A percentile compares a stretch with the other conserved stretches of the same genome.
phyloP scores from a whole-genome alignment of 495 filamentous ascomycete genomes.

The Usnea hakonensis region DNA sequence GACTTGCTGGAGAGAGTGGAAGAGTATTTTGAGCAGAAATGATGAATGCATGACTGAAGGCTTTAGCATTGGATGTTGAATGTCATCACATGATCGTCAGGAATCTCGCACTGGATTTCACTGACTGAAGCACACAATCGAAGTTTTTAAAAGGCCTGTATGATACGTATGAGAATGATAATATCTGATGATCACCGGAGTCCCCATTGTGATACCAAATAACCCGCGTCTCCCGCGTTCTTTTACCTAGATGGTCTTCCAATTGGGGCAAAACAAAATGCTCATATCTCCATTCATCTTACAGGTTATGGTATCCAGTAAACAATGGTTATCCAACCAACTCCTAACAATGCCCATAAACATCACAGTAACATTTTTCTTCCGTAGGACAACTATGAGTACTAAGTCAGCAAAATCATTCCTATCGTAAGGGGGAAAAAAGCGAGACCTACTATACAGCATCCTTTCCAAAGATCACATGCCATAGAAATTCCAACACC shows the following conservation, averaged over 20 bases:
- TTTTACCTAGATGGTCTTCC: no score
- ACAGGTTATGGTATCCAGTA: background rate
- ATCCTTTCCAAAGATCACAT: constrained; percentile 51
- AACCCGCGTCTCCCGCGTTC: background rate
- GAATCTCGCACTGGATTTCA: background rate
- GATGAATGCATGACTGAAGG: background rate
- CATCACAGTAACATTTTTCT: constrained; percentile 42
- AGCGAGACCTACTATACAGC: constrained; percentile 37
- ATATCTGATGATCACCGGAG: background rate
- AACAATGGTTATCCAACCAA: background rate
- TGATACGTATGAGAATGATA: background rate
- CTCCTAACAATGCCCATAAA: constrained; percentile 40
- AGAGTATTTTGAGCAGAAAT: constrained; percentile 60
- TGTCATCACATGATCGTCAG: background rate
- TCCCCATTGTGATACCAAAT: no score
- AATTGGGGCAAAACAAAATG: background rate
- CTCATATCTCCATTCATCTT: background rate
- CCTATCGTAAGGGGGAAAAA: background rate
- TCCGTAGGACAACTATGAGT: constrained; percentile 39
- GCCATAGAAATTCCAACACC: constrained; percentile 68
- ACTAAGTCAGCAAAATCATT: constrained; percentile 26
- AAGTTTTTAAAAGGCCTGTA: background rate
- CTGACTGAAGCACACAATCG: background rate
- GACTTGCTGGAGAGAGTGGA: constrained; percentile 74
- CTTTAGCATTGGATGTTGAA: background rate